A percentile compares a stretch with the other conserved stretches of the same genome.
These are phyloP conservation scores for Phytopythium mirpurense DNA, from an alignment of 352 stramenopile genomes.

Conservation along the genomic window DNA sequence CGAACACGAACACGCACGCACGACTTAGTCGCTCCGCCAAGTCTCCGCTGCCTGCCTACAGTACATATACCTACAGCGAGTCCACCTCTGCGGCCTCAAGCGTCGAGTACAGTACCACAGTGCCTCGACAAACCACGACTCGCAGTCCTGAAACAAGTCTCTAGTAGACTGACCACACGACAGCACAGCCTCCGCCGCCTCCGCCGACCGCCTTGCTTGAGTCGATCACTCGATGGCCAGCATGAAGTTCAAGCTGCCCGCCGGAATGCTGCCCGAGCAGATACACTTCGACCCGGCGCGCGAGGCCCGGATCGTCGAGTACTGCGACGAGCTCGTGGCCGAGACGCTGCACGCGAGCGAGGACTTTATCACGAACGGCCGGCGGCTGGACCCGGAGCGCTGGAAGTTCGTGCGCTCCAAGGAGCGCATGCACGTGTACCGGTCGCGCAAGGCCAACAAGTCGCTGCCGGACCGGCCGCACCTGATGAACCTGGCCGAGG, in stretches of 20 bases:
- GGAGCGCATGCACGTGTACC: conserved; percentile 26
- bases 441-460: conserved; percentile 18
- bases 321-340: conserved; percentile 27
- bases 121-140: too few relatives aligned
- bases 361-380: conserved; percentile 24
- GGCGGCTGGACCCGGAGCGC: conserved; percentile 21
- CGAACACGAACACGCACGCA: too few relatives aligned
- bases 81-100: too few relatives aligned
- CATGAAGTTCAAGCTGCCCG: conserved; percentile 18
- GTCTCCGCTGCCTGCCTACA: too few relatives aligned
- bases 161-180: neutral
- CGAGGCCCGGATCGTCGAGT: conserved; percentile 15
- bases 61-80: too few relatives aligned
- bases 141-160: too few relatives aligned
- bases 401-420: conserved; percentile 29
- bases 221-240: conserved; percentile 6
- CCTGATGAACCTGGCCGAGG: conserved; percentile 16
- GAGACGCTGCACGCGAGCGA: conserved; percentile 22
- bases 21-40: too few relatives aligned
- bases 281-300: conserved; percentile 14
- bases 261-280: conserved; percentile 18
- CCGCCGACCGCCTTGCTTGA: too few relatives aligned
- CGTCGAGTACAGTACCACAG: too few relatives aligned
- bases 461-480: conserved; percentile 14
- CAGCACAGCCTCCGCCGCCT: neutral